A percentile compares a stretch with the other conserved stretches of the same genome.
Evolutionary conservation across 805 yeast species (phyloP).

Genomic region (Candida verbasci): DNA sequence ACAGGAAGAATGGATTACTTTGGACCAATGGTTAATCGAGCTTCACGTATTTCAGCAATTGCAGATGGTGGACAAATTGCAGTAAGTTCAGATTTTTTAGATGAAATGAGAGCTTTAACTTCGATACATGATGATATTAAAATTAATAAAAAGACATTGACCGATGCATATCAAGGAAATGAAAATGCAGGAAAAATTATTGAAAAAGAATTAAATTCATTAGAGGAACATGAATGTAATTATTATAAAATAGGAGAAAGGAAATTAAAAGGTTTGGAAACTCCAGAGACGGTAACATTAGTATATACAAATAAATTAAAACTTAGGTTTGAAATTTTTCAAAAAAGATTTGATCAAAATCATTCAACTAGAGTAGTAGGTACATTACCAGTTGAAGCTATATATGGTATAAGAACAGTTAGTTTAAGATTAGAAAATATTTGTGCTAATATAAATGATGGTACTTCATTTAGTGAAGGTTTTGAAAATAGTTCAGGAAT

Average conservation of each 20-base stretch:
- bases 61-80: constrained; percentile 99
- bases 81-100: constrained; percentile 74
- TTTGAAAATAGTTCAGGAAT: constrained; percentile 23
- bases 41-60: constrained; percentile 87
- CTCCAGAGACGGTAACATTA: constrained; percentile 81
- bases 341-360: constrained; percentile 22
- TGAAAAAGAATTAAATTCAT: constrained; percentile 58
- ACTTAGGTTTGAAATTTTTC: constrained; percentile 49
- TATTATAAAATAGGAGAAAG: constrained; percentile 74
- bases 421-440: constrained; percentile 58
- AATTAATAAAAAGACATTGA: constrained; percentile 20
- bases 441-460: constrained; percentile 47
- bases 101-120: constrained; percentile 61
- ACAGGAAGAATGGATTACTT: constrained; percentile 98
- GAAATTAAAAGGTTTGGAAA: constrained; percentile 90
- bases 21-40: constrained; percentile 97
- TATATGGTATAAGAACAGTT: constrained; percentile 50
- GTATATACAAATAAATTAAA: constrained; percentile 66
- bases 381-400: constrained; percentile 38
- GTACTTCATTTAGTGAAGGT: constrained; percentile 22
- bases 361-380: constrained; percentile 35
- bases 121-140: constrained; percentile 41
- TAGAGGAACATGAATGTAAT: constrained; percentile 67
- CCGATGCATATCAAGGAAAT: constrained; percentile 44
- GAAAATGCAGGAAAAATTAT: constrained; percentile 49